These are phyloP conservation scores for Phytophthora niederhauseri DNA, from an alignment of 352 stramenopile genomes.

Conservation along the genomic window DNA sequence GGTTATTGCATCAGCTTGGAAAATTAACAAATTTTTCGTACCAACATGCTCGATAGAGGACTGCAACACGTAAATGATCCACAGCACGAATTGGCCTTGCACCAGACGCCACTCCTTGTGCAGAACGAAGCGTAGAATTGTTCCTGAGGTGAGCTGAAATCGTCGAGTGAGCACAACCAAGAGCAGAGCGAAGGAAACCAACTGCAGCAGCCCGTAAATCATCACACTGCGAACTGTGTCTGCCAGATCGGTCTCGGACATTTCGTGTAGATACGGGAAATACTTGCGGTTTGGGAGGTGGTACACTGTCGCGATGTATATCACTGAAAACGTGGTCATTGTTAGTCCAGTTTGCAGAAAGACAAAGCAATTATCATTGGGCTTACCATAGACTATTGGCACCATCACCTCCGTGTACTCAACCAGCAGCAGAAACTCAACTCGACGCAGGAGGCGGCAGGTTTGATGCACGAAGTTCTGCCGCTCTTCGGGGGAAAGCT, in stretches of 20 bases:
- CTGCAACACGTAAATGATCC: constrained; percentile 42
- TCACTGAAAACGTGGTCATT: neutral
- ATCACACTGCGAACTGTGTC: constrained; percentile 29
- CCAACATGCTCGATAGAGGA: constrained; percentile 38
- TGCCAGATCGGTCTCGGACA: constrained; percentile 17
- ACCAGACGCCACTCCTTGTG: constrained; percentile 32
- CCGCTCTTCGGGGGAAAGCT: constrained; percentile 13
- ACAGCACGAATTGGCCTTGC: constrained; percentile 41
- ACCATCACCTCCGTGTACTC: constrained; percentile 46
- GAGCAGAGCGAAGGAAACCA: constrained; percentile 38
- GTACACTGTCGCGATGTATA: constrained; percentile 42
- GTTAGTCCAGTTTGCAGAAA: neutral
- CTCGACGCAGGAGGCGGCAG: constrained; percentile 37
- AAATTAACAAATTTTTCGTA: too few species aligned
- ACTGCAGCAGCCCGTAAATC: constrained; percentile 35
- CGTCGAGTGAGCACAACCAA: constrained; percentile 21
- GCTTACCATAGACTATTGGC: constrained; percentile 38
- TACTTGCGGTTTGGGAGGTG: constrained; percentile 36
- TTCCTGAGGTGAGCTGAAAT: constrained; percentile 30
- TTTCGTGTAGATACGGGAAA: constrained; percentile 24
- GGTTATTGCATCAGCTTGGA: too few species aligned
- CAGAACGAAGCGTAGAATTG: constrained; percentile 21
- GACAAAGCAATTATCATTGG: neutral
- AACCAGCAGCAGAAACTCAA: constrained; percentile 40
- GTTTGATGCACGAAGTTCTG: constrained; percentile 35